A percentile compares a stretch with the other conserved stretches of the same genome.
Evolutionary conservation across 768 basidiomycete genomes (phyloP).

Genomic region (Amanita phalloides): DNA sequence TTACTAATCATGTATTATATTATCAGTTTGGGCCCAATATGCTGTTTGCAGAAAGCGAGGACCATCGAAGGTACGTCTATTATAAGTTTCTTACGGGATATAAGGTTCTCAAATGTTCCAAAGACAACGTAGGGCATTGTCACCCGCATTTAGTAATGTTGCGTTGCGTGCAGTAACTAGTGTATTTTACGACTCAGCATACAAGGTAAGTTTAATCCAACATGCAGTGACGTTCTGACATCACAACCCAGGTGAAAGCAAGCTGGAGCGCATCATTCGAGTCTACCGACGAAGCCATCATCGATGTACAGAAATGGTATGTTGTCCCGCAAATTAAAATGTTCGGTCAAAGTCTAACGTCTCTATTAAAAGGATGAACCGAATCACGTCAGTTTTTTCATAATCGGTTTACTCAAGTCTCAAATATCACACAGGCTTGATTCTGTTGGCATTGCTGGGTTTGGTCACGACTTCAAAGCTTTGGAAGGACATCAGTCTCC

Average conservation of each 20-base stretch:
- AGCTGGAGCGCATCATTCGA: conserved; percentile 20
- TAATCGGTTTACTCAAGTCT: neutral
- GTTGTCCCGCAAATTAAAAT: conserved; percentile 1
- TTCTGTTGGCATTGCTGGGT: conserved; percentile 47
- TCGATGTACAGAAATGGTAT: conserved; percentile 40
- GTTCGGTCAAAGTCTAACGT: neutral
- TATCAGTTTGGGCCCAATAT: conserved; percentile 29
- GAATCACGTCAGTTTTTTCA: conserved; percentile 22
- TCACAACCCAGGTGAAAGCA: conserved; percentile 20
- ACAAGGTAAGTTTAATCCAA: conserved; percentile 26
- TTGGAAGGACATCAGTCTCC: conserved; percentile 35
- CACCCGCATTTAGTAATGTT: neutral
- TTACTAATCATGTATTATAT: no score
- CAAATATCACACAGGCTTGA: conserved; percentile 30
- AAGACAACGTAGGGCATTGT: conserved; percentile 32
- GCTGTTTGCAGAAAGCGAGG: conserved; percentile 31
- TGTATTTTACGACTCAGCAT: conserved; percentile 40
- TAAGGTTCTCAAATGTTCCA: neutral
- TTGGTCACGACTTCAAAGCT: conserved; percentile 44
- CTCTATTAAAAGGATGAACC: conserved; percentile 27
- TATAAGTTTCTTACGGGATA: no score
- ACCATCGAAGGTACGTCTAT: conserved; percentile 28
- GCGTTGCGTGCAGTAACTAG: conserved; percentile 12
- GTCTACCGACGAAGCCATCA: conserved; percentile 15
- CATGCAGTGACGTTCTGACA: neutral